Base-by-base conservation (phyloP, 129 eudicot species). In the Deinandra increscens region DNA sequence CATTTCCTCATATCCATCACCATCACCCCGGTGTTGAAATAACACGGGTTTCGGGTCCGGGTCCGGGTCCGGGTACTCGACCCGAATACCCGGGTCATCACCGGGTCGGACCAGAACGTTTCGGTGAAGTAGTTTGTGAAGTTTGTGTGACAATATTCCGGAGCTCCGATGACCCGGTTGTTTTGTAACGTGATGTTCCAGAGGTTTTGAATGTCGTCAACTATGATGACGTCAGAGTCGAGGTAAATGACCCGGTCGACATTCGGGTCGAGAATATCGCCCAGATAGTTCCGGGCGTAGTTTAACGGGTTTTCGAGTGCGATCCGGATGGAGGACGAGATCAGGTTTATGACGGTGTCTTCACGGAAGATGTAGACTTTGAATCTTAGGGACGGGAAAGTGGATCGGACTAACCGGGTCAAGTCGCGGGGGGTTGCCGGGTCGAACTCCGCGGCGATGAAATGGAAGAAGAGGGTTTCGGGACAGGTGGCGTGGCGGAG, bases 281-380 rank as follows among this genome's bases (percentile, higher is more conserved):
- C 80, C 23, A 90, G 84, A 80, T 90, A 90, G 56, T 87, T 82
- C 7, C 97, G 86, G 38, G 97, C 97, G 72, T 90, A 90, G 60
- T 90, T 90, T 34, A 90, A 74, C 3, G 97, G 97, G 51, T 90
- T 94, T 63, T 90, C 97, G 38, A 90, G 88, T 12, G 97, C 97
- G 48, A 79, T 83, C 54, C 97, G 90, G 66, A 90, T 59, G 29
- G 97, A 90, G 64, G 88, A 75, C 41, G 97, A 90, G 80, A 90
- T 90, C 36, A 84, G 78, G 70, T 78, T 81, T n/a, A 23, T 76
- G 65, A 90, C 97, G 6, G 72, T 56, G 62, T 70, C 64, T 20
- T 86, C 81, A 56, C 79, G 63, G 83, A 90, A 90, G 53, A 78
- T 78, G 73, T 84, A 80, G 58, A 90, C 83, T 31, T 69, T 79